Evolutionary conservation across 169 alveolate genomes (phyloP).

Genomic region (Babesia microti): DNA sequence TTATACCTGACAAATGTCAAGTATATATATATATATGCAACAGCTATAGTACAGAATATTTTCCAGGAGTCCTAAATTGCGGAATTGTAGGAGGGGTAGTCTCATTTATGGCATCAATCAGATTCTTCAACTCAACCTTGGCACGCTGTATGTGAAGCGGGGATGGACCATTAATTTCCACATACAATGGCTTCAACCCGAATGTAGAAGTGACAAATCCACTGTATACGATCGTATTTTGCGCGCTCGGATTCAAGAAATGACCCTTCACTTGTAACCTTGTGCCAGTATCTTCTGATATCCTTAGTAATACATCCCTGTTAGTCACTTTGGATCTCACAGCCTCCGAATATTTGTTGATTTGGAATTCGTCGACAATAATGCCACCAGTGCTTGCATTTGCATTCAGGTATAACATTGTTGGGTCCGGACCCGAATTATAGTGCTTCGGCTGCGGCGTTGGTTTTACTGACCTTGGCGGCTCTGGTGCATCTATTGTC

Average conservation of each 20-base stretch:
- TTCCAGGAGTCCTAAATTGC: conserved; percentile 16
- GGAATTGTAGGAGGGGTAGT: conserved; percentile 14
- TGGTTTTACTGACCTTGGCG: conserved; percentile 3
- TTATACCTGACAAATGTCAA: no score
- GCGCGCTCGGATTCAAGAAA: conserved; percentile 56
- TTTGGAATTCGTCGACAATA: conserved; percentile 74
- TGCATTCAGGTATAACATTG: conserved; percentile 18
- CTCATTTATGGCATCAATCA: conserved; percentile 22
- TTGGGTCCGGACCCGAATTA: conserved; percentile 11
- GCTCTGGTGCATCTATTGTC: conserved; percentile 10
- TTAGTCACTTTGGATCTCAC: conserved; percentile 75
- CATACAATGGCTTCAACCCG: conserved; percentile 60
- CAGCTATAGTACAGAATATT: conserved; percentile 38
- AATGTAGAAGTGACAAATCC: conserved; percentile 38
- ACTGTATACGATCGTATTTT: conserved; percentile 21
- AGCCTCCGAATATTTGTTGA: conserved; percentile 78
- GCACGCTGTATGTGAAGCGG: conserved; percentile 71
- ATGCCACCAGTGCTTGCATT: conserved; percentile 63
- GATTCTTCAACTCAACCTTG: conserved; percentile 30
- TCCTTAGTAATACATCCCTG: conserved; percentile 65
- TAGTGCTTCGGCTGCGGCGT: conserved; percentile 16
- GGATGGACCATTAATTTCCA: conserved; percentile 69
- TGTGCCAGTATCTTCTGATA: conserved; percentile 69
- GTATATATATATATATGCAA: no score
- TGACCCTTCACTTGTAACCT: conserved; percentile 71